A percentile compares a stretch with the other conserved stretches of the same genome.
Evolutionary conservation across 371 early-diverging fungal genomes (phyloP).

Genomic region (Mortierella sp.): DNA sequence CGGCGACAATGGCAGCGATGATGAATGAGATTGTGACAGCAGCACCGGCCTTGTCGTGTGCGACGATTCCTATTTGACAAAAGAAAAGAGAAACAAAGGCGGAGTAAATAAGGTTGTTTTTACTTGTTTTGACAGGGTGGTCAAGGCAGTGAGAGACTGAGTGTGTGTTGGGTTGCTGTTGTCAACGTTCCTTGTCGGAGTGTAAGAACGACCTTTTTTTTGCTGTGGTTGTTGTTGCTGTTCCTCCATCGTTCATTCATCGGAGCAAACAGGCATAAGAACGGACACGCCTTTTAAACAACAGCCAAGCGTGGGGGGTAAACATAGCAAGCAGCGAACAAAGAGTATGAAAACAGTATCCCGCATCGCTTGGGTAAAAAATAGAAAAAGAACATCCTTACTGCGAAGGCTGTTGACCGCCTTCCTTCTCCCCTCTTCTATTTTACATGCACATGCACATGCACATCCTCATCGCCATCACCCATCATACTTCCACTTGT

Average conservation of each 20-base stretch:
- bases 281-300: too few species aligned
- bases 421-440: too few species aligned
- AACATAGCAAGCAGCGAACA: too few species aligned
- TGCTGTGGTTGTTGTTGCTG: neutral
- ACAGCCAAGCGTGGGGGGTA: too few species aligned
- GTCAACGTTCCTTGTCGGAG: neutral
- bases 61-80: conserved; percentile 75
- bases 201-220: neutral
- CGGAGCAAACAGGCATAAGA: neutral
- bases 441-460: too few species aligned
- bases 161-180: neutral
- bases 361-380: too few species aligned
- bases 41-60: conserved; percentile 84
- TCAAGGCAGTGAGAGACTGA: neutral
- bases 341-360: too few species aligned
- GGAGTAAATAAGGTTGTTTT: conserved; percentile 3
- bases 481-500: too few species aligned
- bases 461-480: too few species aligned
- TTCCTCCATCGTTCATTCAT: neutral
- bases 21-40: conserved; percentile 83
- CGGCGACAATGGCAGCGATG: conserved; percentile 79
- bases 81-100: neutral
- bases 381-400: too few species aligned
- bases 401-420: too few species aligned
- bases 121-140: neutral